Evolutionary conservation across 2,329 filamentous ascomycete species (phyloP), one percentile per base, ranked within the genome.

Genomic region (Xylariaceae sp.): DNA sequence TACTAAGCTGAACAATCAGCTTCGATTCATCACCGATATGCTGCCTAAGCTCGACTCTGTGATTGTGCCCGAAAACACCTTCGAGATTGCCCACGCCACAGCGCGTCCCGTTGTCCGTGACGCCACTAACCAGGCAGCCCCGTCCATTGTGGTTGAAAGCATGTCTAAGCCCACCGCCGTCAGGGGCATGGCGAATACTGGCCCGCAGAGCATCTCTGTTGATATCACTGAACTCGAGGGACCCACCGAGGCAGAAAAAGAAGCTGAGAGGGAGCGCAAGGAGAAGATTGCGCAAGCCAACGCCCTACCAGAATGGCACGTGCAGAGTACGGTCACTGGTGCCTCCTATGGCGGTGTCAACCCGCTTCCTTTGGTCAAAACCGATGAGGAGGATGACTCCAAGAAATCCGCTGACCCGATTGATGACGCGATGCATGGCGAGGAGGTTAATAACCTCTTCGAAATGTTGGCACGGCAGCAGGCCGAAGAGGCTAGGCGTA

Each of bases 21-120:
- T 92, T 70, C 85, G 85, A 62, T 89, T 89, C 64, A 85, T 94
- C 61, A 86, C 88, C 54, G 83, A 88, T 55, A 77, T 91, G 51
- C 76, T 95, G 59, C 87, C 86, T 53, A 80, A 86, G 65, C 89
- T 95, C 56, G 89, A 94, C 67, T 77, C 80, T n/a, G 78, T 86
- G 4, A 76, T 83, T 39, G 83, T 95, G 5, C 88, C 89, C 1
- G 86, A 85, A 60, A 86, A 87, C 66, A 86, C 81, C 60, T 90
- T 89, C 62, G 86, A 90, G 48, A 77, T 81, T 27, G 87, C 88
- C 2, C 75, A 88, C 29, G 76, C 79, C 29, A 79, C 79, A 50
- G 80, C 81, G 19, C 77, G 84, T 11, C 83, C 85, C 2, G 81
- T 91, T 30, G 72, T 82, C 51, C 80, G 87, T 60, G 84, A 88